These are phyloP conservation scores for Nicotiana obtusifolia DNA, from an alignment of 257 asterid species.

Conservation along the genomic window DNA sequence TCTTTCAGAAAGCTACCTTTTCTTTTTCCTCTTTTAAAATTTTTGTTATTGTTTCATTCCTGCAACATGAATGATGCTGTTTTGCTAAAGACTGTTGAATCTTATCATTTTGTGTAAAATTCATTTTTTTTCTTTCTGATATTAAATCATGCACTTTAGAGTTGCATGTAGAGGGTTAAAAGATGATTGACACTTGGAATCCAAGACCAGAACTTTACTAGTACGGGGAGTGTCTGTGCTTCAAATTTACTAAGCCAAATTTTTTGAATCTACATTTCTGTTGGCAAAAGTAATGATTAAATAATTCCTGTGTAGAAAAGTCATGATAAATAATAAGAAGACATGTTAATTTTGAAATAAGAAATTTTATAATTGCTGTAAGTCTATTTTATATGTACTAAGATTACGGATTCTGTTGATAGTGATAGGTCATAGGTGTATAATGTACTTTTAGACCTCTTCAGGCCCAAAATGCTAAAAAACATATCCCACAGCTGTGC, in stretches of 20 bases:
- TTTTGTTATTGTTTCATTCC: not conserved
- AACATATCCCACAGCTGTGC: no score
- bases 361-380: not conserved
- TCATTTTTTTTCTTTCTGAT: not conserved
- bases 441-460: no score
- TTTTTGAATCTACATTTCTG: not conserved
- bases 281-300: not conserved
- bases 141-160: not conserved
- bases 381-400: not conserved
- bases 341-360: not conserved
- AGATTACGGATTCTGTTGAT: not conserved
- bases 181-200: not conserved
- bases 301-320: not conserved
- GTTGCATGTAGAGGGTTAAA: not conserved
- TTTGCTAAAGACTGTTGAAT: not conserved
- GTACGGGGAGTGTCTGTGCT: not conserved
- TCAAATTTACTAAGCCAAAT: not conserved
- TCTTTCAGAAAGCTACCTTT: not conserved
- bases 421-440: not conserved
- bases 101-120: not conserved
- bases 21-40: not conserved
- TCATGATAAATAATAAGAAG: not conserved
- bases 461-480: no score
- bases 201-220: not conserved
- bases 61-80: not conserved